Conservation (phyloP, 441 rosid species). For the Erodium texanum region DNA sequence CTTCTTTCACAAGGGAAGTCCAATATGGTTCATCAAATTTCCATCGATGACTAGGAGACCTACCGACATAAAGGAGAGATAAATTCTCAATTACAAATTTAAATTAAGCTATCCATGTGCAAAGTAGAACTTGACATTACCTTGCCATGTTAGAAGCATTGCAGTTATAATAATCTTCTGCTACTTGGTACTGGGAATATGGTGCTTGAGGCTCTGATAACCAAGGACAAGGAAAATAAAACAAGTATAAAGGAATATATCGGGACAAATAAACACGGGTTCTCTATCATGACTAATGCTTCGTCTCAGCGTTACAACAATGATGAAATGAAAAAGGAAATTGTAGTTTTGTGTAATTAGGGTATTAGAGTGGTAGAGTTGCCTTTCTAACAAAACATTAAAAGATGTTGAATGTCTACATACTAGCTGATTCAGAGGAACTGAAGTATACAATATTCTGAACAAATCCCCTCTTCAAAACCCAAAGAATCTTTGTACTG, state of each 20-base stretch:
- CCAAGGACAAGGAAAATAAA: conserved; percentile 9
- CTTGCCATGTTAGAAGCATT: conserved; percentile 23
- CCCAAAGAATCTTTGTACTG: too few relatives aligned
- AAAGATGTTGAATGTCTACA: neutral
- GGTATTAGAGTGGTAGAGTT: neutral
- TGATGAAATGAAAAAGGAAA: neutral
- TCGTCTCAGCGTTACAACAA: neutral
- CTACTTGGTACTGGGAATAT: conserved; percentile 23
- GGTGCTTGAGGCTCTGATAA: conserved; percentile 24
- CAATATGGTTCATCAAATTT: conserved; percentile 27
- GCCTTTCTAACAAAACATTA: neutral
- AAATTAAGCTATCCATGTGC: neutral
- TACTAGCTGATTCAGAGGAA: neutral
- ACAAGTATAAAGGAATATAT: conserved; percentile 9
- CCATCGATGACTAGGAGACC: conserved; percentile 18
- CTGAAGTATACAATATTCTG: neutral
- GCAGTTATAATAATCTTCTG: conserved; percentile 27
- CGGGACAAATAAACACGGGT: neutral
- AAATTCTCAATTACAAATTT: conserved; percentile 6
- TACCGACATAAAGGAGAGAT: conserved; percentile 18
- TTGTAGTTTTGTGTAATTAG: neutral
- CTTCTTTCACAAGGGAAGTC: conserved; percentile 33
- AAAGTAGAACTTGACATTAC: conserved; percentile 25
- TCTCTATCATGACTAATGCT: neutral
- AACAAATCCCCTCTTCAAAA: neutral